Evolutionary conservation across 352 stramenopile genomes (phyloP), one percentile per base, ranked within the genome.

Genomic region (Globisporangium camurandrum): DNA sequence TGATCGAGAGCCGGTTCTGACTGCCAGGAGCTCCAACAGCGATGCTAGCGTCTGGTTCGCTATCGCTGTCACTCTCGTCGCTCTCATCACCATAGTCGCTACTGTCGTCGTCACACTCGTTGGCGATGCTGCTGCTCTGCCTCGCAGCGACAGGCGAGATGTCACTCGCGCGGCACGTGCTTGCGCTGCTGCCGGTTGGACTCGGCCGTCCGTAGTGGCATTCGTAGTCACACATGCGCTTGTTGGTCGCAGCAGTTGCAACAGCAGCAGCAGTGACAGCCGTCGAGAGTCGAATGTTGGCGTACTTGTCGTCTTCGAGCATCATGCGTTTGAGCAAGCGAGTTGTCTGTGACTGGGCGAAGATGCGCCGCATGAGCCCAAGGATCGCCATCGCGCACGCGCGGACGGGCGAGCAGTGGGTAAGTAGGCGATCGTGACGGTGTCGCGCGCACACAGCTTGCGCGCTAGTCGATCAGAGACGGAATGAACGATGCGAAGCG

Each of bases 241-340:
- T 34, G 30, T 5, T 34, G 30, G 30, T n/a, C n/a, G n/a, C n/a
- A n/a, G n/a, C n/a, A n/a, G n/a, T n/a, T n/a, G n/a, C n/a, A n/a
- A n/a, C n/a, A n/a, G n/a, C n/a, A n/a, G 30, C 30, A 12, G 9
- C 9, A 16, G 20, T 8, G 24, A 34, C 47, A 36, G 51, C 44
- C 27, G 44, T 31, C 17, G 51, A 58, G 14, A 58, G 20, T 1
- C 51, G 43, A 22, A 58, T 58, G 36, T 58, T 44, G 4, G 36
- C 44, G 26, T 58, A 58, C 49, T 53, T 57, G 28, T 57, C 51
- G 20, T 43, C 19, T n/a, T 43, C 33, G 24, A 54, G 23, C 47
- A 54, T 46, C 51, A 58, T 58, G 44, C 51, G 51, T 19, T 46
- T 45, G 19, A 58, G 44, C 44, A 58, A n/a, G 6, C 51, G 51